Conservation (phyloP, 345 rosid species). For the Hibiscus mutabilis region DNA sequence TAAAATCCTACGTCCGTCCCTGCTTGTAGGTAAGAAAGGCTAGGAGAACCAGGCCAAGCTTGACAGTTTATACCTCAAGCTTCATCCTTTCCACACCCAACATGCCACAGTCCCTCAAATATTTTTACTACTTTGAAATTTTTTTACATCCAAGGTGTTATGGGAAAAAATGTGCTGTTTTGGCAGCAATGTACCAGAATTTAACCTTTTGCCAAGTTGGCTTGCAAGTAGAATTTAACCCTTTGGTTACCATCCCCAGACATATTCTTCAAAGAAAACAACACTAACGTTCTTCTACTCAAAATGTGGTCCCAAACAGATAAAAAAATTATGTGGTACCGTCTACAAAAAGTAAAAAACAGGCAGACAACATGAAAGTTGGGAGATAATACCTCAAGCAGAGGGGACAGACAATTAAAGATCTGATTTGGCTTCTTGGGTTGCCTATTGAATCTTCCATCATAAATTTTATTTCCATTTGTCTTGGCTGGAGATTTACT, state of each 20-base stretch:
- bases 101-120: not conserved
- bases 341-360: not conserved
- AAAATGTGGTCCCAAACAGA: not conserved
- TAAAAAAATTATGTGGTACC: not conserved
- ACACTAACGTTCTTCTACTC: not conserved
- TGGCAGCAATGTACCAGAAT: not conserved
- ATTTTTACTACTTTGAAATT: not conserved
- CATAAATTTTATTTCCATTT: slow-evolving; percentile 14
- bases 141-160: not conserved
- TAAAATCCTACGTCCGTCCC: too few species aligned
- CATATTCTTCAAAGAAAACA: not conserved
- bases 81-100: not conserved
- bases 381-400: slow-evolving; percentile 39
- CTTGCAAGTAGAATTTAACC: not conserved
- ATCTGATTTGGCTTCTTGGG: slow-evolving; percentile 22
- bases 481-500: slow-evolving; percentile 28
- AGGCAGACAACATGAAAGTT: slow-evolving; percentile 1
- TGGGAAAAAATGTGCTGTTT: not conserved
- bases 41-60: not conserved
- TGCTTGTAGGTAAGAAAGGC: too few species aligned
- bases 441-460: slow-evolving; percentile 13
- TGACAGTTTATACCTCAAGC: not conserved
- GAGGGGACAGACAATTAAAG: slow-evolving; percentile 48
- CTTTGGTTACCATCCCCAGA: not conserved
- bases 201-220: not conserved